Evolutionary conservation across 2,329 filamentous ascomycete genomes (phyloP).

Genomic region (Fusarium mundagurra): DNA sequence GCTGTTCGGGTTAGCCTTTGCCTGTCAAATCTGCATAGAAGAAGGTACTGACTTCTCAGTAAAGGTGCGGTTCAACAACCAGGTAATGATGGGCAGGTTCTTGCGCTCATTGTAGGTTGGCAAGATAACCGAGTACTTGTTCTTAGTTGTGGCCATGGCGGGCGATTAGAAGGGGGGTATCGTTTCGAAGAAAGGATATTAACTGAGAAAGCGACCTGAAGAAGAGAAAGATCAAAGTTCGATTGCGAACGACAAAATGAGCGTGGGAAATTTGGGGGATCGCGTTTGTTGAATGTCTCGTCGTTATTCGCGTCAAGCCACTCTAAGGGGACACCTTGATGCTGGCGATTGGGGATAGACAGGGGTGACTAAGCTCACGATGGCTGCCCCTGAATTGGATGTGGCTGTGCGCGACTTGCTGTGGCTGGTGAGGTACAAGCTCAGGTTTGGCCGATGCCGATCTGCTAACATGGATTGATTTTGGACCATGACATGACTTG

Average conservation of each 20-base stretch:
- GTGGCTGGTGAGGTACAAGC: constrained; percentile 17
- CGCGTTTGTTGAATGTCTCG: constrained; percentile 31
- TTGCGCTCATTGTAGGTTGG: constrained; percentile 98
- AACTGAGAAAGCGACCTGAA: background rate
- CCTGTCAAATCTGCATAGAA: fast-evolving
- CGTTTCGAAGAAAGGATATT: background rate
- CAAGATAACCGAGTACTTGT: constrained; percentile 97
- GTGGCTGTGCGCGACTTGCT: constrained; percentile 24
- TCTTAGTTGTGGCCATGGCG: constrained; percentile 59
- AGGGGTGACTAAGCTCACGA: constrained; percentile 34
- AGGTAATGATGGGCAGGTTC: constrained; percentile 95
- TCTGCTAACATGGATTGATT: constrained; percentile 19
- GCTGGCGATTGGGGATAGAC: constrained; percentile 17
- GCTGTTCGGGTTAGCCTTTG: constrained; percentile 56
- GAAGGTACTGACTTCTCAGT: constrained; percentile 74
- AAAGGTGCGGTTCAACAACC: constrained; percentile 93
- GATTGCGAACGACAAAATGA: constrained; percentile 37
- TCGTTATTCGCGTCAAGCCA: constrained; percentile 40
- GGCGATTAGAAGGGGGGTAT: constrained; percentile 14
- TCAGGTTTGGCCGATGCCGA: constrained; percentile 18
- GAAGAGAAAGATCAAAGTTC: background rate
- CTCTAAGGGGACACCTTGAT: constrained; percentile 42
- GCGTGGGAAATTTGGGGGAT: constrained; percentile 37
- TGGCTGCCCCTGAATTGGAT: constrained; percentile 34
- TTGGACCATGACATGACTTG: constrained; percentile 17